Conservation (phyloP, 2,329 filamentous ascomycete species). For the Fusarium verticillioides region DNA sequence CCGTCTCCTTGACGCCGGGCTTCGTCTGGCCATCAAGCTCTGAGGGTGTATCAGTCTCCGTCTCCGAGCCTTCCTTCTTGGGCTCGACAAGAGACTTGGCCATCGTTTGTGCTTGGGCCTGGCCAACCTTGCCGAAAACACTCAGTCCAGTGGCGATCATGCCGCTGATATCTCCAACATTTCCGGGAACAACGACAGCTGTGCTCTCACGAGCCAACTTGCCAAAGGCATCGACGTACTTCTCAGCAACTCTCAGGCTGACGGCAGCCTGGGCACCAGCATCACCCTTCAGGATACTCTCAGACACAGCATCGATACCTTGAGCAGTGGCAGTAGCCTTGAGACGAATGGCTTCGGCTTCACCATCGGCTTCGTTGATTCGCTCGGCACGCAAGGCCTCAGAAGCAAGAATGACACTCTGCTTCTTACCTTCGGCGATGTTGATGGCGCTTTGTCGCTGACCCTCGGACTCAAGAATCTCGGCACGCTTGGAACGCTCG, state of each 20-base stretch:
- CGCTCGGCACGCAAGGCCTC: slow-evolving; percentile 90
- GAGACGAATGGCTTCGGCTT: slow-evolving; percentile 91
- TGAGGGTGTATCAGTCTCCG: slow-evolving; percentile 26
- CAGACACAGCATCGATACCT: slow-evolving; percentile 88
- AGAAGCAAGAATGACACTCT: slow-evolving; percentile 94
- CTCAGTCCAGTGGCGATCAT: slow-evolving; percentile 98
- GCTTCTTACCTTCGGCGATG: slow-evolving; percentile 97
- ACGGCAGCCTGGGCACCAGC: slow-evolving; percentile 84
- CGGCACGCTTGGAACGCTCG: slow-evolving; percentile 95
- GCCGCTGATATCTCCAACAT: slow-evolving; percentile 93
- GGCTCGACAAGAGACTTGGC: slow-evolving; percentile 62
- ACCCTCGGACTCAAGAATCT: slow-evolving; percentile 97
- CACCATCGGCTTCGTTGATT: slow-evolving; percentile 92
- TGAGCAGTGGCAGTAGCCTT: slow-evolving; percentile 86
- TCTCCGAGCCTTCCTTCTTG: slow-evolving; percentile 30
- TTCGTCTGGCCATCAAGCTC: slow-evolving; percentile 26
- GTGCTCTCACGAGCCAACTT: slow-evolving; percentile 96
- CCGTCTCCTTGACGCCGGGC: slow-evolving; percentile 52
- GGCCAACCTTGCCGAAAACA: slow-evolving; percentile 92
- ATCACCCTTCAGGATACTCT: slow-evolving; percentile 77
- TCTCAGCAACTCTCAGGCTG: slow-evolving; percentile 90
- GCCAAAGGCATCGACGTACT: slow-evolving; percentile 95
- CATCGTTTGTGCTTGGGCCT: slow-evolving; percentile 77
- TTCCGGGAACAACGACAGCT: slow-evolving; percentile 93
- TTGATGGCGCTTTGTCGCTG: slow-evolving; percentile 98